phyloP scores from a whole-genome alignment of 179 eudicot species.

The Spergularia azorica region DNA sequence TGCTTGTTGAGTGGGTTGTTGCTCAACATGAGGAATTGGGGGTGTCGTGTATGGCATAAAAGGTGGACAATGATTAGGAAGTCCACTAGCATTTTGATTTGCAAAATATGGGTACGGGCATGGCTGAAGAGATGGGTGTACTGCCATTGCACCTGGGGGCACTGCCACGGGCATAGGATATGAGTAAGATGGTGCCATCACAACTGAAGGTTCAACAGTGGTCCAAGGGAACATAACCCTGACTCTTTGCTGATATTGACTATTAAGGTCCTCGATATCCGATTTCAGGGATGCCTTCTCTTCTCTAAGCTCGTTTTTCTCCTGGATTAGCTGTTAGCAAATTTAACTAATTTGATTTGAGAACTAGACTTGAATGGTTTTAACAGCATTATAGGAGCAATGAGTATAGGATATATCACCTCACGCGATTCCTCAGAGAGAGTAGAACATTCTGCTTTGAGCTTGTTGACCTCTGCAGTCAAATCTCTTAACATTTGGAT shows the following conservation, averaged over 20 bases:
- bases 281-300: constrained; percentile 71
- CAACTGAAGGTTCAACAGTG: constrained; percentile 77
- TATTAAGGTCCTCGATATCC: constrained; percentile 77
- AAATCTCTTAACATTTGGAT: constrained; percentile 85
- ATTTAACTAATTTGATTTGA: constrained; percentile 7
- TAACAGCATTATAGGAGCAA: neutral
- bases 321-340: constrained; percentile 51
- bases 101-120: constrained; percentile 57
- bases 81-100: constrained; percentile 57
- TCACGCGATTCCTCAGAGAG: constrained; percentile 88
- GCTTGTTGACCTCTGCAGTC: constrained; percentile 71
- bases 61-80: constrained; percentile 64
- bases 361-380: constrained; percentile 10
- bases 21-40: constrained; percentile 36
- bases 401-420: constrained; percentile 42
- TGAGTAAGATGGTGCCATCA: constrained; percentile 81
- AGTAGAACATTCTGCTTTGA: constrained; percentile 72
- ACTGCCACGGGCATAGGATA: constrained; percentile 75
- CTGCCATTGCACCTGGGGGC: constrained; percentile 71
- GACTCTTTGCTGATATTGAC: constrained; percentile 76
- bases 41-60: constrained; percentile 70
- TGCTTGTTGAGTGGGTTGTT: constrained; percentile 36
- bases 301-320: constrained; percentile 58
- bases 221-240: constrained; percentile 84
- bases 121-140: constrained; percentile 87